Percentiles rank a stretch among this genome's conserved stretches.
Conservation (phyloP, 495 filamentous ascomycete genomes). For the Niebla homalea region DNA sequence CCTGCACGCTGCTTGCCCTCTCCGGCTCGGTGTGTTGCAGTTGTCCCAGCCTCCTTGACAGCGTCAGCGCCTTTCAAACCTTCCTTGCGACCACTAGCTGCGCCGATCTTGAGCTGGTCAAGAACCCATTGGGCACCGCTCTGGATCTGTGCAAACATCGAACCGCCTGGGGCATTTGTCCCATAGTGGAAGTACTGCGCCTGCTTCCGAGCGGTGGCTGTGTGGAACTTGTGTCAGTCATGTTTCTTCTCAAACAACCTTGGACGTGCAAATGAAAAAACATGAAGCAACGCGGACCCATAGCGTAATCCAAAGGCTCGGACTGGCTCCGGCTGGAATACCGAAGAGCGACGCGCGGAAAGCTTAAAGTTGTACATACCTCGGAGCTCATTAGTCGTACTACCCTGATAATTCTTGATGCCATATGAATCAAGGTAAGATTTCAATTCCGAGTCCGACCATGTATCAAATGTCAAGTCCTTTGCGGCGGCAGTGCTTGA, state of each 20-base stretch:
- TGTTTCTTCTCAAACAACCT: no score
- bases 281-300: no score
- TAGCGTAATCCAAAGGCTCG: no score
- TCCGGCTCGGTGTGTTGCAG: conserved; percentile 17
- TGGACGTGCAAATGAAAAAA: no score
- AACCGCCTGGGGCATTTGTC: conserved; percentile 49
- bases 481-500: conserved; percentile 56
- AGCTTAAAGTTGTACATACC: no score
- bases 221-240: no score
- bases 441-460: conserved; percentile 73
- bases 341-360: no score
- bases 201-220: conserved; percentile 55
- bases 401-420: conserved; percentile 58
- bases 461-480: conserved; percentile 59
- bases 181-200: conserved; percentile 68
- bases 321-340: no score
- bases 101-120: conserved; percentile 46
- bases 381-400: conserved; percentile 46
- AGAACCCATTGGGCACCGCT: conserved; percentile 47
- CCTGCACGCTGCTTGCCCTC: conserved; percentile 19
- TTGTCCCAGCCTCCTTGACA: conserved; percentile 19
- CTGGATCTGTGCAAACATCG: conserved; percentile 49
- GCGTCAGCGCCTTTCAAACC: conserved; percentile 37
- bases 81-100: conserved; percentile 49
- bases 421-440: conserved; percentile 71